phyloP scores from a whole-genome alignment of 202 grass and related monocot species.

The Carex arenaria region DNA sequence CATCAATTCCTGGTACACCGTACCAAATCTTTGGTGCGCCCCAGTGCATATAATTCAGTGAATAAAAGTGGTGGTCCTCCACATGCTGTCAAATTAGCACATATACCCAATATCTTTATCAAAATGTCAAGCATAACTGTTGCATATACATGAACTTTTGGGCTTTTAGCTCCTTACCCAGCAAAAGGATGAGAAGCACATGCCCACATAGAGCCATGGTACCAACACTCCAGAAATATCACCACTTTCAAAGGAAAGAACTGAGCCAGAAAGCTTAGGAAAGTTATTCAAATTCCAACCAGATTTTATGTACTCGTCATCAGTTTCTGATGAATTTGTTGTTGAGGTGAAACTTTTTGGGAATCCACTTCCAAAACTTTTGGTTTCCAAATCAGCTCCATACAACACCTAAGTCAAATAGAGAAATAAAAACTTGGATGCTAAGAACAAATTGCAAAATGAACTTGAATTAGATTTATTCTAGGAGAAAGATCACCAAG shows the following conservation, averaged over 20 bases:
- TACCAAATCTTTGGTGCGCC: slow-evolving; percentile 94
- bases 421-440: neutral
- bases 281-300: slow-evolving; percentile 95
- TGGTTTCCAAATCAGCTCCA: slow-evolving; percentile 83
- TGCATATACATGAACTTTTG: neutral
- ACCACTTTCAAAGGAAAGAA: slow-evolving; percentile 79
- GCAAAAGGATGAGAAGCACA: slow-evolving; percentile 96
- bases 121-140: neutral
- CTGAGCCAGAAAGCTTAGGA: slow-evolving; percentile 70
- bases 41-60: slow-evolving; percentile 92
- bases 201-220: slow-evolving; percentile 87
- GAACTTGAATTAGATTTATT: neutral
- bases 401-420: slow-evolving; percentile 59
- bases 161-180: slow-evolving; percentile 62
- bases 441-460: slow-evolving; percentile 9
- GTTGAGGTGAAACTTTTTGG: slow-evolving; percentile 39
- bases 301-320: slow-evolving; percentile 56
- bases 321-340: slow-evolving; percentile 38
- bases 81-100: slow-evolving; percentile 62
- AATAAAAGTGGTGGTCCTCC: slow-evolving; percentile 93
- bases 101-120: slow-evolving; percentile 20
- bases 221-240: slow-evolving; percentile 93
- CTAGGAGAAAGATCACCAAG: neutral
- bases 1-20: slow-evolving; percentile 78
- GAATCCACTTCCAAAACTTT: slow-evolving; percentile 71